Conservation (phyloP, 805 yeast genomes). For the Schwanniomyces polymorphus region DNA sequence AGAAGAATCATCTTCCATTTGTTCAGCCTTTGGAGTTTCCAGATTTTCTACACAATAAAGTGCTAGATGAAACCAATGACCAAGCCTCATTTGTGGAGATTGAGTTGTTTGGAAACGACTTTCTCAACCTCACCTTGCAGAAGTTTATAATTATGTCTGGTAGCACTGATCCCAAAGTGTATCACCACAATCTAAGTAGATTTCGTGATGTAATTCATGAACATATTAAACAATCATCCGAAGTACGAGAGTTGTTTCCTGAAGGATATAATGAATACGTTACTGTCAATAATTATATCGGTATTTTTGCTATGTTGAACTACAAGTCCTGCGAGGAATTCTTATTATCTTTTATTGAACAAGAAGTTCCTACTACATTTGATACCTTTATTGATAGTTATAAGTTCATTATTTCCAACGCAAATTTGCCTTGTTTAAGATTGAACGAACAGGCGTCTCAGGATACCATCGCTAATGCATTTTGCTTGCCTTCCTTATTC, state of each 20-base stretch:
- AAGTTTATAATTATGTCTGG: not conserved
- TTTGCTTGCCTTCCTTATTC: conserved; percentile 7
- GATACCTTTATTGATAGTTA: not conserved
- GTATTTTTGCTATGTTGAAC: not conserved
- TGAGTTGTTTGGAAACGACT: not conserved
- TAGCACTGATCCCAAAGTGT: not conserved
- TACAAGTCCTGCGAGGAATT: not conserved
- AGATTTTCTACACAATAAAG: not conserved
- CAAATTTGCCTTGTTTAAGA: conserved; percentile 2
- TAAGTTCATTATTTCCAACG: not conserved
- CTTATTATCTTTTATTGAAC: conserved; percentile 1
- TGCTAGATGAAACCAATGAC: not conserved
- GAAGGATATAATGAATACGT: not conserved
- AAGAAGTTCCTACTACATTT: not conserved
- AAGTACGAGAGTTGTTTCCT: not conserved
- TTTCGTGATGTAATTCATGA: not conserved
- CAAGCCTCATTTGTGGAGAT: not conserved
- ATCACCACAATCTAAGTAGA: not conserved
- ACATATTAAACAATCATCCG: conserved; percentile 1
- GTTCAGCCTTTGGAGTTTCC: not conserved
- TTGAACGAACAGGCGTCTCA: not conserved
- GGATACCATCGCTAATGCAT: not conserved
- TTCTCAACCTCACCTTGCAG: not conserved
- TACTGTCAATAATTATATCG: not conserved
- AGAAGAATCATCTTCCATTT: not conserved